Evolutionary conservation across 2,329 filamentous ascomycete genomes (phyloP).

Genomic region (Dactylonectria macrodidyma): DNA sequence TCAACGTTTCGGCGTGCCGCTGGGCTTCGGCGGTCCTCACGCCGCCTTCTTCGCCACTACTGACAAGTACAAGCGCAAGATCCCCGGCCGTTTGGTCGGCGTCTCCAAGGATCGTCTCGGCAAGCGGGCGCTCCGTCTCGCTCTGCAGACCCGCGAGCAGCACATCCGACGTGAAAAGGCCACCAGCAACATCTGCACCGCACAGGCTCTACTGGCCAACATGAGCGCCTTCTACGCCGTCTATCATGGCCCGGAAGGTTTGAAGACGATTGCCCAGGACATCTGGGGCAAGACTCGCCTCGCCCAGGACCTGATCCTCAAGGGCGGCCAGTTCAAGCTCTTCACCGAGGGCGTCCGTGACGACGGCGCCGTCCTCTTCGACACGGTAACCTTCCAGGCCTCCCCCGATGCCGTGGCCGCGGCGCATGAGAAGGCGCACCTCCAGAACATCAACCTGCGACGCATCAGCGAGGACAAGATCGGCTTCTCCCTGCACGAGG

Average conservation of each 20-base stretch:
- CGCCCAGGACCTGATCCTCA: slow-evolving; percentile 64
- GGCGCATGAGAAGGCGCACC: slow-evolving; percentile 41
- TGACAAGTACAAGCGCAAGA: slow-evolving; percentile 94
- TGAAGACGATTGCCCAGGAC: slow-evolving; percentile 87
- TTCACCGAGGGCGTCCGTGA: slow-evolving; percentile 69
- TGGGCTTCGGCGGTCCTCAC: slow-evolving; percentile 93
- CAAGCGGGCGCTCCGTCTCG: slow-evolving; percentile 70
- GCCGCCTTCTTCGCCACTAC: slow-evolving; percentile 88
- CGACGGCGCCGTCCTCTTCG: slow-evolving; percentile 77
- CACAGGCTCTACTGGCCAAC: slow-evolving; percentile 93
- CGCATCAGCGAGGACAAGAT: slow-evolving; percentile 50
- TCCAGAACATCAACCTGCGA: slow-evolving; percentile 47
- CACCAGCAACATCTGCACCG: slow-evolving; percentile 97
- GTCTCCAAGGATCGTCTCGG: slow-evolving; percentile 91
- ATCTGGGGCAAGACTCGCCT: slow-evolving; percentile 79
- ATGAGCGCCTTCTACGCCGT: slow-evolving; percentile 96
- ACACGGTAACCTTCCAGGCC: slow-evolving; percentile 81
- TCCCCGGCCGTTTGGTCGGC: slow-evolving; percentile 90
- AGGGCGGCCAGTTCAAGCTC: slow-evolving; percentile 73
- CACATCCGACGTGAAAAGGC: slow-evolving; percentile 97
- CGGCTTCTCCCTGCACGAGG: slow-evolving; percentile 52
- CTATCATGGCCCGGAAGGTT: slow-evolving; percentile 89
- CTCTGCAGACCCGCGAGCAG: slow-evolving; percentile 94
- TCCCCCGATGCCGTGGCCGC: slow-evolving; percentile 44
- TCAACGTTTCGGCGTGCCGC: slow-evolving; percentile 91